Conservation (phyloP, 208 protist genomes). For the Herpetomonas samuelpessoai region DNA sequence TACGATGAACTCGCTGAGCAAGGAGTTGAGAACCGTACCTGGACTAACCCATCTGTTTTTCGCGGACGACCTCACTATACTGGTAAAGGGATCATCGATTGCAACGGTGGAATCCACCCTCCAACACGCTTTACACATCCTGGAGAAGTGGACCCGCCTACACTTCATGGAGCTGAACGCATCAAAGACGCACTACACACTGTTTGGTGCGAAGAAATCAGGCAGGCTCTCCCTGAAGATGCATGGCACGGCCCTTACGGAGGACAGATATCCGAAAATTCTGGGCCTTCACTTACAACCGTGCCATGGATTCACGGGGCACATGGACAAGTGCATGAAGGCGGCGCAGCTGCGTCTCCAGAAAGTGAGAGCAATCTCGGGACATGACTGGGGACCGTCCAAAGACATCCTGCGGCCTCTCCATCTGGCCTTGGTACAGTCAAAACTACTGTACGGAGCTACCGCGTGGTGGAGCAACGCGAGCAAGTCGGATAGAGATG, state of each 20-base stretch:
- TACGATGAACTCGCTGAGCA: conserved; percentile 22
- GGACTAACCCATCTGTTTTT: conserved; percentile 20
- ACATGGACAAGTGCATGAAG: too few relatives aligned
- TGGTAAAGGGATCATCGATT: neutral
- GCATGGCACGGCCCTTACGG: neutral
- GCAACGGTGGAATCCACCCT: neutral
- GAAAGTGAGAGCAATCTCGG: conserved; percentile 2
- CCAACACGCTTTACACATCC: neutral
- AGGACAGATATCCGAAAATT: too few relatives aligned
- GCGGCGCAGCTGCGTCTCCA: too few relatives aligned
- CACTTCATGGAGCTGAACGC: conserved; percentile 10
- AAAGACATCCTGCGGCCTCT: neutral
- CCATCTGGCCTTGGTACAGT: conserved; percentile 1
- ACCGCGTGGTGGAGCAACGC: conserved; percentile 1
- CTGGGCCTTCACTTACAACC: too few relatives aligned
- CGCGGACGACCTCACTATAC: conserved; percentile 30
- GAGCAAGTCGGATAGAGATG: neutral
- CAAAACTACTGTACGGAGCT: conserved; percentile 4
- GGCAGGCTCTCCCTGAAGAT: neutral
- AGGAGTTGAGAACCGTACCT: conserved; percentile 4
- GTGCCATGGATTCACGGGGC: too few relatives aligned
- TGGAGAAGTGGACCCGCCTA: neutral
- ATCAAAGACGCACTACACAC: conserved; percentile 4
- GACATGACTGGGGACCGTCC: neutral
- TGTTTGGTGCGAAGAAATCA: neutral